Base-by-base conservation (phyloP, 2,329 filamentous ascomycete genomes). In the Aureobasidium sp. region DNA sequence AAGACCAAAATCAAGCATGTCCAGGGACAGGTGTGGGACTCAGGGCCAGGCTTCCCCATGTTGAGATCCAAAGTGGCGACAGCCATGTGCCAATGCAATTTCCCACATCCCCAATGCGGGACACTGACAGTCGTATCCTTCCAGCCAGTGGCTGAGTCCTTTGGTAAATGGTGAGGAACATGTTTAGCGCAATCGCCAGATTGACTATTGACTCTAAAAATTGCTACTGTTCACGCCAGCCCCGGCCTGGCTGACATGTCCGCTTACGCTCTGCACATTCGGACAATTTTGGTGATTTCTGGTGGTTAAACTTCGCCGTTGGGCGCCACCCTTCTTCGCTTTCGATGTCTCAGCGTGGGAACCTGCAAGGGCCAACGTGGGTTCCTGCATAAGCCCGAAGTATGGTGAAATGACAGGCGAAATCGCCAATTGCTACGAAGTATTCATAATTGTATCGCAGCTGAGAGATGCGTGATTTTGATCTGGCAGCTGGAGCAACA, bases 201-300 rank as follows among this genome's bases (percentile, higher is more conserved):
- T 44, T 39, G 41, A 57, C 53, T 57, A 57, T 57, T 57, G 53
- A 57, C 29, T 57, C 53, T 57, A 57, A 57, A 56, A 57, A 57
- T 57, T 57, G 53, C 25, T 41, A 44, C 29, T 36, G 3, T n/a
- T 25, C 27, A 57, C 37, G 37, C 52, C 15, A 45, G 39, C 29
- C 53, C 53, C n/a, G 20, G 53, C 53, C 53, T 27, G 42, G 53
- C 39, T 57, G 53, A 42, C 53, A 45, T 36, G n/a, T 57, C 53
- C 53, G 55, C 42, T 48, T 48, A n/a, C 55, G 12, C 12, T 58
- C 42, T 48, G 31, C 14, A 7, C 20, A 11, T 58, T 31, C 22
- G 41, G 42, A 25, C 29, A 17, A 34, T 36, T 57, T 36, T 45
- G 53, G 41, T 44, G 22, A 57, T 45, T 57, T 25, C 29, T 44